Percentiles rank a stretch among this genome's conserved stretches.
These are phyloP conservation scores for Leishmania major DNA, from an alignment of 208 protist species.

Conservation along the genomic window DNA sequence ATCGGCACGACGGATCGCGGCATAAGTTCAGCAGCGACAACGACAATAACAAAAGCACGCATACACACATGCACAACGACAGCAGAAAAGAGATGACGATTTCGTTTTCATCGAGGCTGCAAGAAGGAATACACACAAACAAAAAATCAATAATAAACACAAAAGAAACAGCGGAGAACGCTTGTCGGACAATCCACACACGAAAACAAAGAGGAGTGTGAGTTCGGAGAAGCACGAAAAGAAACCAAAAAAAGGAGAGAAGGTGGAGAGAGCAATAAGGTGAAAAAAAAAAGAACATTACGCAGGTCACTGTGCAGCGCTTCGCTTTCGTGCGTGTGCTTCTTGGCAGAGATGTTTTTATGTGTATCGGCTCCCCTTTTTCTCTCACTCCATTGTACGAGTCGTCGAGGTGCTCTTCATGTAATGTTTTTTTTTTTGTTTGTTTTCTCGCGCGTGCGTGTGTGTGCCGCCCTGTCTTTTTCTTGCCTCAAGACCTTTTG, in stretches of 20 bases:
- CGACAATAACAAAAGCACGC: neutral
- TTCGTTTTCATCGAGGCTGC: neutral
- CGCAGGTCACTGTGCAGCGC: neutral
- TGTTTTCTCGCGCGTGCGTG: neutral
- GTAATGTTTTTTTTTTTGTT: neutral
- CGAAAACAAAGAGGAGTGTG: neutral
- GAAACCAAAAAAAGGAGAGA: neutral
- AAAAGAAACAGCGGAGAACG: too few relatives aligned
- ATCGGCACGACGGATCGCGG: neutral
- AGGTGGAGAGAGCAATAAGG: too few relatives aligned
- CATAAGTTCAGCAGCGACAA: too few relatives aligned
- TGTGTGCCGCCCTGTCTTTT: neutral
- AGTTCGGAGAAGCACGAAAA: neutral
- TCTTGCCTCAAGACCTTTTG: neutral
- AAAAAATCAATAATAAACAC: neutral
- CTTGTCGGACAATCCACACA: neutral
- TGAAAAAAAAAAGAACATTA: neutral
- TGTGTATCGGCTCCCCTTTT: neutral
- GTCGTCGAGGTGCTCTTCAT: neutral
- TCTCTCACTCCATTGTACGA: neutral
- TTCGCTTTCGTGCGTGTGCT: neutral
- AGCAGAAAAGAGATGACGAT: slow-evolving; percentile 12
- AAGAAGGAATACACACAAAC: too few relatives aligned
- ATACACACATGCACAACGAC: neutral
- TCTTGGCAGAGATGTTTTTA: neutral